phyloP scores from a whole-genome alignment of 495 filamentous ascomycete species.

The Penicillium angulare region DNA sequence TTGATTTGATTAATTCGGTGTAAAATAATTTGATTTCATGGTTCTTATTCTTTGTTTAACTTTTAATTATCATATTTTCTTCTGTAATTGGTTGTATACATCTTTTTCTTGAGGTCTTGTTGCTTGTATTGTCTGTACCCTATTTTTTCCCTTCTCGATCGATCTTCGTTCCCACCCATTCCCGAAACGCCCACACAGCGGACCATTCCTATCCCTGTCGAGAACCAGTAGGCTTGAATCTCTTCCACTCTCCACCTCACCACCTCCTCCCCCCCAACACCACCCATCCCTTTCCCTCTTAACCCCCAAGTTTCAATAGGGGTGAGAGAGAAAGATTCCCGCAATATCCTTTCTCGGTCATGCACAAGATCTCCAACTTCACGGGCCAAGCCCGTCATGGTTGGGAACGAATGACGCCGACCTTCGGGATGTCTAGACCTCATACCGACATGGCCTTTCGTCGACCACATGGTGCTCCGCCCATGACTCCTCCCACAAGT shows the following conservation, averaged over 20 bases:
- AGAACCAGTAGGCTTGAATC: slow-evolving; percentile 27
- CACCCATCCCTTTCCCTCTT: slow-evolving; percentile 31
- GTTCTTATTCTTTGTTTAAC: background rate
- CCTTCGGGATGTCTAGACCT: slow-evolving; percentile 75
- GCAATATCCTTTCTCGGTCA: slow-evolving; percentile 39
- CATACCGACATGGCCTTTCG: slow-evolving; percentile 75
- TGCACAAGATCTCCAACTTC: slow-evolving; percentile 94
- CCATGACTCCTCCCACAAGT: slow-evolving; percentile 61
- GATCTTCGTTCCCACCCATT: slow-evolving; percentile 37
- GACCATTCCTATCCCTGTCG: slow-evolving; percentile 46
- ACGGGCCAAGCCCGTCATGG: slow-evolving; percentile 80
- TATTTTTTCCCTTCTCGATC: slow-evolving; percentile 20
- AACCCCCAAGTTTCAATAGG: slow-evolving; percentile 42
- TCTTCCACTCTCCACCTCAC: too few relatives aligned
- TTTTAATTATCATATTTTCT: background rate
- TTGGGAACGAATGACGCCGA: slow-evolving; percentile 86
- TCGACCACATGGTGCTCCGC: slow-evolving; percentile 65
- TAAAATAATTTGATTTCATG: background rate
- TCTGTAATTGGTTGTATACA: slow-evolving; percentile 4
- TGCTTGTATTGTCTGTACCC: too few relatives aligned
- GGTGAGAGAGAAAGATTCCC: slow-evolving; percentile 33
- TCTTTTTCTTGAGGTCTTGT: slow-evolving; percentile 3
- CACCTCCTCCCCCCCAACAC: slow-evolving; percentile 12
- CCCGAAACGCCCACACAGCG: slow-evolving; percentile 39
- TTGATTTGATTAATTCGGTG: background rate